phyloP scores from a whole-genome alignment of 441 rosid species.

The Erodium chrysanthum region DNA sequence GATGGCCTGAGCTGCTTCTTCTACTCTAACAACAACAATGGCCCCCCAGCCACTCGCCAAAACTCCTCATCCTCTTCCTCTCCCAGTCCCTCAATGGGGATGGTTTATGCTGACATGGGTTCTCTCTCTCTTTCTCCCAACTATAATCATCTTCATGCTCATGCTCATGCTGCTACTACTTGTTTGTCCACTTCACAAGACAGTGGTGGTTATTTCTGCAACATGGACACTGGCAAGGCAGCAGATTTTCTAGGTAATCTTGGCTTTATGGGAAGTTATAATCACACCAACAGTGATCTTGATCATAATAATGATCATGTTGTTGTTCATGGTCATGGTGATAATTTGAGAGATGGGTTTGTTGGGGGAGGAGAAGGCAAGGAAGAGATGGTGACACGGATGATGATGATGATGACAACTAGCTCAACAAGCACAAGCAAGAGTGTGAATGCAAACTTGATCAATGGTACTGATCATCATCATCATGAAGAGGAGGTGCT shows the following conservation, averaged over 20 bases:
- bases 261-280: no score
- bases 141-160: slow-evolving; percentile 3
- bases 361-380: neutral
- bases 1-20: neutral
- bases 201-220: no score
- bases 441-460: neutral
- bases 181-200: no score
- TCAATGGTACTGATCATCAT: neutral
- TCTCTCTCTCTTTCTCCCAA: slow-evolving; percentile 39
- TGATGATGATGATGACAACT: slow-evolving; percentile 1
- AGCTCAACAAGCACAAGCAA: slow-evolving; percentile 4
- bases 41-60: slow-evolving; percentile 5
- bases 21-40: neutral
- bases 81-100: slow-evolving; percentile 26
- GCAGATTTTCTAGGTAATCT: no score
- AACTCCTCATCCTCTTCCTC: slow-evolving; percentile 18
- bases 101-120: slow-evolving; percentile 41
- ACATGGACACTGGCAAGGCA: no score
- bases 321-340: no score
- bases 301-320: neutral
- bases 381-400: neutral
- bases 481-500: neutral
- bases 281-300: neutral
- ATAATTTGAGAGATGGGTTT: no score
- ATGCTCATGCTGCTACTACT: neutral